A percentile compares a stretch with the other conserved stretches of the same genome.
Evolutionary conservation across 768 basidiomycete species (phyloP).

Genomic region (Tulasnella sp.): DNA sequence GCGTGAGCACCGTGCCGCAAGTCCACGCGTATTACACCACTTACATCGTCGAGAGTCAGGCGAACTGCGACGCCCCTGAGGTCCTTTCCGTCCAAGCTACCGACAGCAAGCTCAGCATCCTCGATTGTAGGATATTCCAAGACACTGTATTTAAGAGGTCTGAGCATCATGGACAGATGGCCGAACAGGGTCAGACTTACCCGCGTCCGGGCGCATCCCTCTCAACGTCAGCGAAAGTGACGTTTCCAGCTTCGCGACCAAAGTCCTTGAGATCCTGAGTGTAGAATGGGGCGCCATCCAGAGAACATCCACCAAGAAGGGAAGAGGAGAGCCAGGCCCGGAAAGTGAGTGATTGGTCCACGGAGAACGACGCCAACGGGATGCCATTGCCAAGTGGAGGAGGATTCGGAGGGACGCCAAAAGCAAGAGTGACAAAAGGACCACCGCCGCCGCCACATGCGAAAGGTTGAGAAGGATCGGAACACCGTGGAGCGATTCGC

Average conservation of each 20-base stretch:
- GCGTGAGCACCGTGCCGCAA: constrained; percentile 5
- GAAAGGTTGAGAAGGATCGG: background rate
- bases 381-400: background rate
- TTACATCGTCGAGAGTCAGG: constrained; percentile 49
- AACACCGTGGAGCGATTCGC: background rate
- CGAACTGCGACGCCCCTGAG: constrained; percentile 74
- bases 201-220: constrained; percentile 77
- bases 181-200: constrained; percentile 34
- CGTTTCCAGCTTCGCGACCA: constrained; percentile 84
- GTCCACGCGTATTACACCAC: constrained; percentile 19
- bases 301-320: background rate
- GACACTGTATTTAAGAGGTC: constrained; percentile 39
- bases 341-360: background rate
- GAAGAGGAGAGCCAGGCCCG: background rate
- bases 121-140: constrained; percentile 82
- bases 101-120: constrained; percentile 90
- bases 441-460: background rate
- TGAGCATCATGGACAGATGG: constrained; percentile 4
- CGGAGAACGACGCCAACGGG: background rate
- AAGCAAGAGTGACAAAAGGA: no score
- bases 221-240: constrained; percentile 92
- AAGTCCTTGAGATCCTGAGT: constrained; percentile 87
- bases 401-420: background rate
- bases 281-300: background rate
- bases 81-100: constrained; percentile 74